A percentile compares a stretch with the other conserved stretches of the same genome.
phyloP scores from a whole-genome alignment of 805 yeast genomes.

The Candida chauliodis region DNA sequence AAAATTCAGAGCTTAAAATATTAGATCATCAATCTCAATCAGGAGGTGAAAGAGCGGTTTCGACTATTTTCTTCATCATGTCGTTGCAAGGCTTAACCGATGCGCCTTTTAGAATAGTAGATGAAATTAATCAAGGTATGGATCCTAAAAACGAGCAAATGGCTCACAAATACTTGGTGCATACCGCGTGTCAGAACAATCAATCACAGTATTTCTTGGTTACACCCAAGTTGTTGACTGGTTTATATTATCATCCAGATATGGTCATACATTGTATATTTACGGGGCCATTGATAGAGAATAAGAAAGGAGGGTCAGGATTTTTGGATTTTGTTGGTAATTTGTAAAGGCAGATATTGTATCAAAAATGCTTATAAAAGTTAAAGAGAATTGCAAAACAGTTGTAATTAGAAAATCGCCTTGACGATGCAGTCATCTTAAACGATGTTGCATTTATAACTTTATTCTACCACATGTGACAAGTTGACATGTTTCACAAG shows the following conservation, averaged over 20 bases:
- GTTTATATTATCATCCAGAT: constrained; percentile 67
- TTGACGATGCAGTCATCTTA: too few species aligned
- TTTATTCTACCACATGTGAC: too few species aligned
- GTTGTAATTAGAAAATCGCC: too few species aligned
- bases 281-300: constrained; percentile 33
- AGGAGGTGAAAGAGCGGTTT: constrained; percentile 96
- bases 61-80: constrained; percentile 86
- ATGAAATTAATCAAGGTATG: constrained; percentile 99
- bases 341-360: neutral
- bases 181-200: constrained; percentile 61
- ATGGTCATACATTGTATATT: constrained; percentile 84
- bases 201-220: constrained; percentile 84
- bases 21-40: constrained; percentile 88
- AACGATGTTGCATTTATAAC: too few species aligned
- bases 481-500: too few species aligned
- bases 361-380: too few species aligned
- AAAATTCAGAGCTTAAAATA: constrained; percentile 61
- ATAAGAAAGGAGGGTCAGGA: constrained; percentile 14
- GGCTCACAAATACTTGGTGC: constrained; percentile 82
- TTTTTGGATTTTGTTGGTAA: constrained; percentile 29
- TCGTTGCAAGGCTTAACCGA: constrained; percentile 83
- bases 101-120: constrained; percentile 93
- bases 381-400: too few species aligned
- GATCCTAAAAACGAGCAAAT: constrained; percentile 87
- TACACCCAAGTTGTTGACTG: constrained; percentile 85